Evolutionary conservation across 2,329 filamentous ascomycete species (phyloP), one percentile per base, ranked within the genome.

Genomic region (Phoma sp.): DNA sequence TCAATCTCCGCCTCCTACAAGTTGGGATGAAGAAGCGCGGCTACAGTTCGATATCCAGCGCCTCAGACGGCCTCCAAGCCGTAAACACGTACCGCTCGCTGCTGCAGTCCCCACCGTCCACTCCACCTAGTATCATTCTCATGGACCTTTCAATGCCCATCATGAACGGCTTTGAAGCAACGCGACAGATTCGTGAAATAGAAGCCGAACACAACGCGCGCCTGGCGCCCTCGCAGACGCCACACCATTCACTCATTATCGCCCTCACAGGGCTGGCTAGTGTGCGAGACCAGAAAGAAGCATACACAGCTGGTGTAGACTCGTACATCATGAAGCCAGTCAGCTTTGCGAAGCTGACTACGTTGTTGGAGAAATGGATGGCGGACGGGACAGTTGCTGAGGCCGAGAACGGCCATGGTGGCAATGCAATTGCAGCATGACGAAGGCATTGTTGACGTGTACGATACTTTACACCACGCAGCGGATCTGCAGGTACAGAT

Each of bases 1-100:
- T 75, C 32, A 75, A 75, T 32, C 56, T 73, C 3, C 68, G 68
- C 56, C 59, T 71, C 10, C 58, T 71, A 0, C 57, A 55, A 13
- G 60, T 67, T 1, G 68, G 67, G 44, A 51, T 67, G 51, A 68
- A 62, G 18, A 68, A 63, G 41, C 55, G 58, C 13, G 58, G 57
- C 13, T 52, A 64, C 13, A 29, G 32, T 1, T 61, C 61, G 41
- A 42, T 48, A 4, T 57, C 61, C 42, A 51, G 32, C 22, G 67
- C 67, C 10, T 59, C 57, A 13, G 66, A 71, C 37, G 68, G 68
- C 2, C 59, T 66, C 0, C 50, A 66, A 56, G 68, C 68, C 2
- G 46, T 70, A 4, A 55, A 59, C 7, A 37, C 43, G 1, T 71
- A 67, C 47, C 60, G 64, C 36, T 23, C 55, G 8, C 32, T 61